Base-by-base conservation (phyloP, 2,329 filamentous ascomycete species). In the Didymosphaeria variabile region DNA sequence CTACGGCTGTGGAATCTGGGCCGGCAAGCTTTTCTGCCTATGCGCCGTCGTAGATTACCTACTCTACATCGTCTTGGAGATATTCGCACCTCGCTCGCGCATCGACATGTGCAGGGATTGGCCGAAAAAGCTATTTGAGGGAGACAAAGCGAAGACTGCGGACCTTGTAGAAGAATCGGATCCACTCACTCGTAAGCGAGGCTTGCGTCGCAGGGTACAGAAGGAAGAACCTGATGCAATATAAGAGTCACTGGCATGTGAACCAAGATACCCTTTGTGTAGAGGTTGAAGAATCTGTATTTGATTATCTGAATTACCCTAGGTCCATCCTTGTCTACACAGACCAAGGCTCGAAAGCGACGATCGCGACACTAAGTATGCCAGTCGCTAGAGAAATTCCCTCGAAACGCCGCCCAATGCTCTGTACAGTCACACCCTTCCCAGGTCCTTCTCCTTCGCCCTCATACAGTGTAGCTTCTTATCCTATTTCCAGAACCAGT, bases 1-100 rank as follows among this genome's bases (percentile, higher is more conserved):
- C 79, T 99, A 97, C 73, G 95, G 95, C 9, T 99, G 96, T 74
- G 95, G 95, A 36, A 94, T 98, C 53, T 99, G 95, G 95, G 95
- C 95, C 0, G 95, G 95, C 38, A 99, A 99, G 80, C 83, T 99
- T 9, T 99, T 99, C 73, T 97, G 95, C 72, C 83, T 99, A 1
- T 97, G 94, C 66, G 94, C 94, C 12, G 89, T 98, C 59, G 90
- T 99, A 55, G 95, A 99, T 79, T 99, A 97, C 72, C 80, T 99
- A 52, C 86, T 99, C 55, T 97, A 93, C 71, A 84, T 97, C 51
- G 88, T 97, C 52, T 83, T 97, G 56, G 95, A 99, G 78, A 88
- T 96, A 79, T 91, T 88, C 82, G 94, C 91, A 64, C 95, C 95
- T 0, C 84, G 94, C 60, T 89, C 91, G 40, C 87, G 88, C 45